A percentile compares a stretch with the other conserved stretches of the same genome.
Conservation (phyloP, 2,329 filamentous ascomycete species). For the Ceratocystis ficicola region DNA sequence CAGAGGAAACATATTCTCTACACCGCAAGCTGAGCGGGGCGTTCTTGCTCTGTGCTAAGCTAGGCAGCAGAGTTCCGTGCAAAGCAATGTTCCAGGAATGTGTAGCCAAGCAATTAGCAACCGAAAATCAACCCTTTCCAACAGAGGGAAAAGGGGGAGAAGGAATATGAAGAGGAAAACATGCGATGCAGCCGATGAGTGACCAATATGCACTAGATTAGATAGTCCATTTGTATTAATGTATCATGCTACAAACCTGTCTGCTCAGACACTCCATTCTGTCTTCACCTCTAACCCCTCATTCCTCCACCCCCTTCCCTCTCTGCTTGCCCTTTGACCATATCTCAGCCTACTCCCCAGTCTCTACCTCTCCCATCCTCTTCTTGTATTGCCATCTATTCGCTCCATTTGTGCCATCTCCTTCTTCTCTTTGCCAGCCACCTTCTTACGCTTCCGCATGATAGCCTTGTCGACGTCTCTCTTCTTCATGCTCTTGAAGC, state of each 20-base stretch:
- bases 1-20: slow-evolving; percentile 92
- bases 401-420: slow-evolving; percentile 41
- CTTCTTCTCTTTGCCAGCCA: slow-evolving; percentile 72
- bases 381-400: slow-evolving; percentile 21
- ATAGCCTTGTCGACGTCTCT: slow-evolving; percentile 74
- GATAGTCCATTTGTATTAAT: slow-evolving; percentile 7
- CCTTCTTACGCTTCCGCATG: slow-evolving; percentile 81
- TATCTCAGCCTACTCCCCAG: neutral
- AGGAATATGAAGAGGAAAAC: neutral
- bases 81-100: slow-evolving; percentile 59
- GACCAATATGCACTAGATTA: slow-evolving; percentile 1
- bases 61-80: slow-evolving; percentile 74
- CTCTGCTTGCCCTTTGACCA: too few species aligned
- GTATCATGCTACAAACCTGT: neutral
- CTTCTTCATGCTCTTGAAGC: slow-evolving; percentile 72
- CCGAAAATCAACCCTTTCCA: neutral
- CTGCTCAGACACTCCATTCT: neutral
- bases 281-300: neutral
- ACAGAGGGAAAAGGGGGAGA: neutral
- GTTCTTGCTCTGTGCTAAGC: slow-evolving; percentile 75
- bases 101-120: slow-evolving; percentile 11
- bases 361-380: slow-evolving; percentile 12
- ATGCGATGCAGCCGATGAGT: neutral
- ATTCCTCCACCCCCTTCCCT: neutral
- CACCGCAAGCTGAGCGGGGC: slow-evolving; percentile 93